A percentile compares a stretch with the other conserved stretches of the same genome.
Evolutionary conservation across 2,329 filamentous ascomycete genomes (phyloP).

Genomic region (Diaporthe citrichinensis): DNA sequence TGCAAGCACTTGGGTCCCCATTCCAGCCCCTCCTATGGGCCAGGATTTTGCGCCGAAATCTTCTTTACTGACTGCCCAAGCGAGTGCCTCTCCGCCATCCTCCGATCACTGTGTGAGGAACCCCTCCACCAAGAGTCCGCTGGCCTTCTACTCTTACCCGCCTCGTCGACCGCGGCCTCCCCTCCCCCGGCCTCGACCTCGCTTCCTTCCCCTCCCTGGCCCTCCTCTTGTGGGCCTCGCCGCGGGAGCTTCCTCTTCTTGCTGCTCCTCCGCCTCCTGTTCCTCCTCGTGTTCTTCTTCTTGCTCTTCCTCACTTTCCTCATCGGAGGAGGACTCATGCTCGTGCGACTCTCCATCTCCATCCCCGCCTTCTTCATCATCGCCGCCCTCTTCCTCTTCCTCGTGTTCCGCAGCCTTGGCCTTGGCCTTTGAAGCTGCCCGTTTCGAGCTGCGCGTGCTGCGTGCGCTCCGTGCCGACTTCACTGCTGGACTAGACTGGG

Average conservation of each 20-base stretch:
- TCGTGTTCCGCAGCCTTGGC: slow-evolving; percentile 53
- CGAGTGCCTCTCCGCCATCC: not conserved
- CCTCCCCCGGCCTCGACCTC: slow-evolving; percentile 52
- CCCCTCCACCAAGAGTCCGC: not conserved
- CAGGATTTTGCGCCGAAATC: not conserved
- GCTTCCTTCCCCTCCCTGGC: slow-evolving; percentile 51
- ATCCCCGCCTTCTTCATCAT: slow-evolving; percentile 53
- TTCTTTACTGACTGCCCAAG: not conserved
- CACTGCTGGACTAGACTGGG: slow-evolving; percentile 53
- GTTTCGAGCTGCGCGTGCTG: slow-evolving; percentile 60
- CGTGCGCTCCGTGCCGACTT: slow-evolving; percentile 54
- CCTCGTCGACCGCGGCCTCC: slow-evolving; percentile 41
- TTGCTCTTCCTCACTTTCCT: slow-evolving; percentile 47
- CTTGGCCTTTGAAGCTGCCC: slow-evolving; percentile 57
- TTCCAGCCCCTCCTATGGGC: not conserved
- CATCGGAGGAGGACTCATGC: slow-evolving; percentile 45
- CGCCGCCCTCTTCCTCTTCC: slow-evolving; percentile 52
- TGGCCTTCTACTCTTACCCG: not conserved
- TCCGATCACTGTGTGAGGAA: not conserved
- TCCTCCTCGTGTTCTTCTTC: slow-evolving; percentile 44
- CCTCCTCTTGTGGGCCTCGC: slow-evolving; percentile 54
- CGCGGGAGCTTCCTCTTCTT: slow-evolving; percentile 54
- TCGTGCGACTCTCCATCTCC: slow-evolving; percentile 54
- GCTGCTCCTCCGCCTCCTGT: slow-evolving; percentile 45
- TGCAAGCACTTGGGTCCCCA: not conserved